phyloP scores from a whole-genome alignment of 164 flowering plant species.

The Liquidambar formosana region DNA sequence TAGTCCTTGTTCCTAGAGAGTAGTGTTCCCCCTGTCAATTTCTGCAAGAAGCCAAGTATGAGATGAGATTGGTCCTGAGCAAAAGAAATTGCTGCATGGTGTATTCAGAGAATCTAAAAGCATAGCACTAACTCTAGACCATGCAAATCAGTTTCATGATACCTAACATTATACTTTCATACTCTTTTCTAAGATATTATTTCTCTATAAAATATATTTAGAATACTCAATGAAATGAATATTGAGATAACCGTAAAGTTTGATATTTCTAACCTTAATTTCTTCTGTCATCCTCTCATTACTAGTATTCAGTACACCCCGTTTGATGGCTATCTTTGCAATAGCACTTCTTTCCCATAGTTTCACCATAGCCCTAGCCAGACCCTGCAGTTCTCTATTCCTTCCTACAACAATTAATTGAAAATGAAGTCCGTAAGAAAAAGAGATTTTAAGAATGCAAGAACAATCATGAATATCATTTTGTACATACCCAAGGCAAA shows the following conservation, averaged over 20 bases:
- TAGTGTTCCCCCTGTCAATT: conserved; percentile 83
- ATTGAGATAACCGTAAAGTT: background rate
- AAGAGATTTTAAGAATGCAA: background rate
- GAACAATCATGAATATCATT: background rate
- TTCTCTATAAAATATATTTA: too few relatives aligned
- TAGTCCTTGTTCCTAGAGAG: conserved; percentile 87
- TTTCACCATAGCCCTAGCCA: conserved; percentile 86
- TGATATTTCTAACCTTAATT: conserved; percentile 57
- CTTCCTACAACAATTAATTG: conserved; percentile 52
- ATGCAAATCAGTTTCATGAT: too few relatives aligned
- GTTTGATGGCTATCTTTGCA: conserved; percentile 94
- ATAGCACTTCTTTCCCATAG: conserved; percentile 91
- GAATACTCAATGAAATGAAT: background rate
- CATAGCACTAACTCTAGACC: background rate
- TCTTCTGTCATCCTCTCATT: conserved; percentile 98
- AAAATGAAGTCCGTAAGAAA: conserved; percentile 5
- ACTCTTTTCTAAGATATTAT: too few relatives aligned
- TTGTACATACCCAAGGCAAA: conserved; percentile 79
- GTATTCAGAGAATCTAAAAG: background rate
- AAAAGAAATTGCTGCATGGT: background rate
- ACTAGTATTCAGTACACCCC: conserved; percentile 79
- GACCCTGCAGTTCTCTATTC: conserved; percentile 79
- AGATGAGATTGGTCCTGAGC: conserved; percentile 14
- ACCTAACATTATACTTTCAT: too few relatives aligned
- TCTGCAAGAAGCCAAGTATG: conserved; percentile 42